Percentiles rank a stretch among this genome's conserved stretches.
Conservation (phyloP, 192 early-diverging fungal species). For the Backusella parvicylindrica region DNA sequence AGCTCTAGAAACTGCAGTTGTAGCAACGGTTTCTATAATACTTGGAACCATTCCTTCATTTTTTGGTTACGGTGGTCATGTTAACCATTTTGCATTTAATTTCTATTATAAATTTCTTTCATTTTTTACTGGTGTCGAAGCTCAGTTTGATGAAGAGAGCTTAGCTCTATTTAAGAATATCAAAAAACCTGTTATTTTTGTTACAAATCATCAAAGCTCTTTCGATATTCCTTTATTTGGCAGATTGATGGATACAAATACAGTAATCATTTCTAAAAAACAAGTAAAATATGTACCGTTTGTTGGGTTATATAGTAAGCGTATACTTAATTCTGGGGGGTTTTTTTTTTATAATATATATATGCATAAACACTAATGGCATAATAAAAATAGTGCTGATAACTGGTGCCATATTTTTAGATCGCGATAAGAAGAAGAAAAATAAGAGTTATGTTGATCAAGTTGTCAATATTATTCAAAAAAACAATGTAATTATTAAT, state of each 20-base stretch:
- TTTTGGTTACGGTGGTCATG: background rate
- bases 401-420: conserved; percentile 81
- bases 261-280: conserved; percentile 70
- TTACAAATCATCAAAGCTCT: conserved; percentile 83
- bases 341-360: background rate
- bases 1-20: background rate
- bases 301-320: conserved; percentile 73
- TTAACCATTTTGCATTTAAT: background rate
- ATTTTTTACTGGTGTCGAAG: conserved; percentile 55
- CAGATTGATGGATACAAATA: conserved; percentile 60
- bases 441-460: conserved; percentile 68
- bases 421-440: conserved; percentile 71
- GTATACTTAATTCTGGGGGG: background rate
- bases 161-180: conserved; percentile 32
- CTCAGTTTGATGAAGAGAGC: conserved; percentile 57
- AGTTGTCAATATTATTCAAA: conserved; percentile 69
- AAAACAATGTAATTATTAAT: conserved; percentile 55
- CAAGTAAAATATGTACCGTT: conserved; percentile 64
- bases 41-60: background rate
- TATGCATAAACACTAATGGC: background rate
- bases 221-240: conserved; percentile 72
- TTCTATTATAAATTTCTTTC: conserved; percentile 46
- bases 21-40: background rate
- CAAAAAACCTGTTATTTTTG: conserved; percentile 56
- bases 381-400: conserved; percentile 50